These are phyloP conservation scores for Colletotrichum navitas DNA, from an alignment of 2,329 filamentous ascomycete genomes.

Conservation along the genomic window DNA sequence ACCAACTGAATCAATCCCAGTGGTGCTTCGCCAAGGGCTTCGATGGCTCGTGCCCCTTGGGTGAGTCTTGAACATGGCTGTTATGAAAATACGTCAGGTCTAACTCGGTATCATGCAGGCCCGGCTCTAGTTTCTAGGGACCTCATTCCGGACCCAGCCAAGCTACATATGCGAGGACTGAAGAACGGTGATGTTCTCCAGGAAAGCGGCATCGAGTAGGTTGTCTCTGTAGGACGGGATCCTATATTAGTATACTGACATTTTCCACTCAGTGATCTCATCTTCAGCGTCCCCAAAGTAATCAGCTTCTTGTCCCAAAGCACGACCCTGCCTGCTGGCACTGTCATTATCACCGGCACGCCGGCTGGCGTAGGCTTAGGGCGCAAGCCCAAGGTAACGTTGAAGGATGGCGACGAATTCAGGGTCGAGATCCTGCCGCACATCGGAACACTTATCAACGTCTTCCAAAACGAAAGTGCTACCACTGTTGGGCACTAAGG, in stretches of 20 bases:
- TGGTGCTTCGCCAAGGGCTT: conserved; percentile 71
- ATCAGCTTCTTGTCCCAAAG: conserved; percentile 59
- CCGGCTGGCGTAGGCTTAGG: conserved; percentile 57
- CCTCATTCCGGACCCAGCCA: conserved; percentile 56
- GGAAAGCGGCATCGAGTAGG: conserved; percentile 52
- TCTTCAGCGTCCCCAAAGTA: conserved; percentile 63
- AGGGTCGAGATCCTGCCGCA: conserved; percentile 57
- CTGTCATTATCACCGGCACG: conserved; percentile 59
- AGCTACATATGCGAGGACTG: conserved; percentile 56
- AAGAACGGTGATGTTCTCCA: conserved; percentile 67
- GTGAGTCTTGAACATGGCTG: conserved; percentile 13
- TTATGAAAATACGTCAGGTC: background rate
- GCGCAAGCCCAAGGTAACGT: conserved; percentile 52
- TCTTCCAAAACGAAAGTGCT: conserved; percentile 34
- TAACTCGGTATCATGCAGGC: conserved; percentile 47
- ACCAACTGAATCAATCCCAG: conserved; percentile 66
- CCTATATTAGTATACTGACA: conserved; percentile 50
- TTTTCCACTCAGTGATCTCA: conserved; percentile 59
- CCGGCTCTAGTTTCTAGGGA: conserved; percentile 62
- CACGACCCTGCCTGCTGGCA: conserved; percentile 57
- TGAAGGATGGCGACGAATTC: conserved; percentile 57
- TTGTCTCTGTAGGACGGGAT: conserved; percentile 11
- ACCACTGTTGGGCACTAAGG: conserved; percentile 12
- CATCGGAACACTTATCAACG: conserved; percentile 58
- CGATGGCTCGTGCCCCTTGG: conserved; percentile 65